A percentile compares a stretch with the other conserved stretches of the same genome.
These are phyloP conservation scores for Phaeosphaeriaceae sp. DNA, from an alignment of 2,329 filamentous ascomycete species.

Conservation along the genomic window DNA sequence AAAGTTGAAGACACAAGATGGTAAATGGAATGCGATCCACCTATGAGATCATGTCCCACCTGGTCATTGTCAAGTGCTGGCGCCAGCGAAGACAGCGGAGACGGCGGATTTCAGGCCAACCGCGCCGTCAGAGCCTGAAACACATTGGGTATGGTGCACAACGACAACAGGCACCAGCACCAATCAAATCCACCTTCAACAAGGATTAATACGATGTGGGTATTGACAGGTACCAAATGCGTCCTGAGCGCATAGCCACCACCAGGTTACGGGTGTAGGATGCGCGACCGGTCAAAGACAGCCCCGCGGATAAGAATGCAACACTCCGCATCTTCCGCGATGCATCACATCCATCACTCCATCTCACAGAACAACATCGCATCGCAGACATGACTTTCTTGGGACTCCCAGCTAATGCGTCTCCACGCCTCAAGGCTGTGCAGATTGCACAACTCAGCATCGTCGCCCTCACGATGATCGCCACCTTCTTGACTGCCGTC, in stretches of 20 bases:
- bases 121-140: slow-evolving; percentile 16
- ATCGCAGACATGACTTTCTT: slow-evolving; percentile 4
- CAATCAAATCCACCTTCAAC: slow-evolving; percentile 13
- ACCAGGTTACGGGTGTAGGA: slow-evolving; percentile 5
- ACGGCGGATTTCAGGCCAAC: neutral
- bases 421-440: slow-evolving; percentile 26
- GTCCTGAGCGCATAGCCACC: slow-evolving; percentile 7
- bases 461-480: slow-evolving; percentile 17
- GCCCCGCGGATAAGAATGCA: slow-evolving; percentile 18
- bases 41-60: slow-evolving; percentile 6
- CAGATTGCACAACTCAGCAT: slow-evolving; percentile 27
- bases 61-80: slow-evolving; percentile 1
- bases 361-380: slow-evolving; percentile 8
- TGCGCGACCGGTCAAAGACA: slow-evolving; percentile 30
- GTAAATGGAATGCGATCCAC: neutral
- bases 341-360: neutral
- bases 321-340: neutral
- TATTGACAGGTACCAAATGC: slow-evolving; percentile 8
- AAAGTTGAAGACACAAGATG: neutral
- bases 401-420: slow-evolving; percentile 11
- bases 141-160: slow-evolving; percentile 19
- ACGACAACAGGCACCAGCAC: slow-evolving; percentile 17
- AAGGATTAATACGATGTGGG: slow-evolving; percentile 13
- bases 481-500: slow-evolving; percentile 24
- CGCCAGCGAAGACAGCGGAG: neutral